These are phyloP conservation scores for Colletotrichum chrysophilum DNA, from an alignment of 2,329 filamentous ascomycete species.

Conservation along the genomic window DNA sequence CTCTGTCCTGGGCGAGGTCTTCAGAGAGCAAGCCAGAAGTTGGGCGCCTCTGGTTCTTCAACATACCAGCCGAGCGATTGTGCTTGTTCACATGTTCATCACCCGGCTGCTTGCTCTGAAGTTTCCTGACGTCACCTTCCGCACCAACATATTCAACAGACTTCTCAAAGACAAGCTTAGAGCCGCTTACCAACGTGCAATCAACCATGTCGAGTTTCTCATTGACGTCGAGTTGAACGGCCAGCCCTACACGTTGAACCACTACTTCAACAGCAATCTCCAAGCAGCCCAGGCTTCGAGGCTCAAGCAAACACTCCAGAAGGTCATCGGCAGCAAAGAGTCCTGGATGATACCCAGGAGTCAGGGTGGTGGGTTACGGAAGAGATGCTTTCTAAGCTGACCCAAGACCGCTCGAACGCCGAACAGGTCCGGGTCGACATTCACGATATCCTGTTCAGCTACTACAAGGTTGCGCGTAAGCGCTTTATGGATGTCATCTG, in stretches of 20 bases:
- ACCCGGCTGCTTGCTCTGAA: slow-evolving; percentile 40
- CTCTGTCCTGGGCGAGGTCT: slow-evolving; percentile 46
- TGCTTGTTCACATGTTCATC: slow-evolving; percentile 59
- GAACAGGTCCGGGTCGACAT: slow-evolving; percentile 51
- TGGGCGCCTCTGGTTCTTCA: slow-evolving; percentile 54
- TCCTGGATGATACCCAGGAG: background rate
- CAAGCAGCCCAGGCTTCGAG: slow-evolving; percentile 27
- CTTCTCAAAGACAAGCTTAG: slow-evolving; percentile 53
- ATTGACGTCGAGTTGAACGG: slow-evolving; percentile 54
- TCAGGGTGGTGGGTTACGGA: background rate
- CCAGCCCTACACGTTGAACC: slow-evolving; percentile 55
- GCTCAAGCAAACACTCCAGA: background rate
- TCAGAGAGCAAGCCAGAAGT: slow-evolving; percentile 58
- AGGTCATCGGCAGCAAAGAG: background rate
- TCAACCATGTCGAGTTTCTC: slow-evolving; percentile 55
- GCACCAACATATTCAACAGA: slow-evolving; percentile 40
- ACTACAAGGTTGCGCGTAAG: slow-evolving; percentile 65
- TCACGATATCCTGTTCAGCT: slow-evolving; percentile 64
- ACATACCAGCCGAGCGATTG: slow-evolving; percentile 57
- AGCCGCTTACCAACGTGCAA: slow-evolving; percentile 49
- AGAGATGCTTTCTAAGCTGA: slow-evolving; percentile 24
- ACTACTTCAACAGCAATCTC: slow-evolving; percentile 51
- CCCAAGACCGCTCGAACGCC: background rate
- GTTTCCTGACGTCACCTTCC: slow-evolving; percentile 49
- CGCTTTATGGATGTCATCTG: slow-evolving; percentile 69